These are phyloP conservation scores for Aureobasidium vineae DNA, from an alignment of 2,329 filamentous ascomycete genomes.

Conservation along the genomic window DNA sequence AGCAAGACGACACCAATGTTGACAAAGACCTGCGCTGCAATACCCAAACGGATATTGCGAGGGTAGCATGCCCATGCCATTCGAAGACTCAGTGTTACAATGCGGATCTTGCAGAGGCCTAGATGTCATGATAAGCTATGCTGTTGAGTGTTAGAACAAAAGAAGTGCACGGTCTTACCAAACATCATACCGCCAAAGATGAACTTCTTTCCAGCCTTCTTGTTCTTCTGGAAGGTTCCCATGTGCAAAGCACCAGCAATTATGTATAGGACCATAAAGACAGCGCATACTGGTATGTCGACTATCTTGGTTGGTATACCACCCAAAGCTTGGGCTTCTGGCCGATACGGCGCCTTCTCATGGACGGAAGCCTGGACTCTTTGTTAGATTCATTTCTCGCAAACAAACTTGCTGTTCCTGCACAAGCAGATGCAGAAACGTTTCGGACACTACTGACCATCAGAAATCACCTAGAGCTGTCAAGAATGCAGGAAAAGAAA, in stretches of 20 bases:
- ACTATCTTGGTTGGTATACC: constrained; percentile 56
- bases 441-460: constrained; percentile 20
- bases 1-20: constrained; percentile 71
- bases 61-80: constrained; percentile 55
- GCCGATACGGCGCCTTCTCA: constrained; percentile 26
- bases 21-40: constrained; percentile 66
- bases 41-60: constrained; percentile 49
- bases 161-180: constrained; percentile 37
- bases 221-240: constrained; percentile 57
- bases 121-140: constrained; percentile 50
- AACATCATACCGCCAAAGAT: constrained; percentile 58
- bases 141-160: constrained; percentile 48
- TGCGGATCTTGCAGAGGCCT: constrained; percentile 53
- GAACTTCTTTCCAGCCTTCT: constrained; percentile 56
- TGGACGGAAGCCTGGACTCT: background rate
- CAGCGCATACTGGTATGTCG: constrained; percentile 64
- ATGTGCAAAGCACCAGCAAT: constrained; percentile 57
- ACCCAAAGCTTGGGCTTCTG: constrained; percentile 52
- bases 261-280: constrained; percentile 62
- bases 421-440: background rate
- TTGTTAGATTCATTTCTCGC: background rate
- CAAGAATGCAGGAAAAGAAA: constrained; percentile 4
- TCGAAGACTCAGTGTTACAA: constrained; percentile 50
- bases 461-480: background rate
- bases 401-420: background rate